These are phyloP conservation scores for Gastrodia elata DNA, from an alignment of 106 monocot genomes.

Conservation along the genomic window DNA sequence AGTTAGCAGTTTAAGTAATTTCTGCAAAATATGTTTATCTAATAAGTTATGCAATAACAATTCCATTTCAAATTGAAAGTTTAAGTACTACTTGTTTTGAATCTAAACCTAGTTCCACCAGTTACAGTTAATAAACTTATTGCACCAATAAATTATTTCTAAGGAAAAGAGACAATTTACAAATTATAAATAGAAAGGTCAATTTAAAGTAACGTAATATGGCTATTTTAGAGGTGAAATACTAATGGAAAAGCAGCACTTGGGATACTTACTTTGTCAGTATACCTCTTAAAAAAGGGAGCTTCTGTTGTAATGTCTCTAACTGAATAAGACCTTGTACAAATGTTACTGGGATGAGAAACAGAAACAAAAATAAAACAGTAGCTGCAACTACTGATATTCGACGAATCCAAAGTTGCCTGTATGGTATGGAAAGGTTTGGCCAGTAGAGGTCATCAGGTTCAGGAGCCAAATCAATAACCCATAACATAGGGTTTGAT, in stretches of 20 bases:
- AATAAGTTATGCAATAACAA: neutral
- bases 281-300: slow-evolving; percentile 61
- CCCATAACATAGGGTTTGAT: slow-evolving; percentile 86
- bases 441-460: slow-evolving; percentile 91
- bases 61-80: neutral
- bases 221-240: neutral
- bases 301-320: slow-evolving; percentile 40
- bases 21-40: neutral
- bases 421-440: slow-evolving; percentile 76
- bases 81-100: neutral
- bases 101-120: neutral
- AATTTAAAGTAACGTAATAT: neutral
- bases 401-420: slow-evolving; percentile 64
- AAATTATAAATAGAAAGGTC: neutral
- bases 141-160: neutral
- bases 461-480: slow-evolving; percentile 77
- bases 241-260: neutral
- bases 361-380: slow-evolving; percentile 63
- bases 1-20: neutral
- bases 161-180: neutral
- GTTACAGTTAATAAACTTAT: neutral
- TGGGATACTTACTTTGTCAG: slow-evolving; percentile 56
- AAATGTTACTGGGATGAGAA: slow-evolving; percentile 68
- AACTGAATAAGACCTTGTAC: slow-evolving; percentile 73
- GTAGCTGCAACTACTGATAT: slow-evolving; percentile 44